Evolutionary conservation across 352 stramenopile species (phyloP), one percentile per base, ranked within the genome.

Genomic region (Phytophthora boehmeriae): DNA sequence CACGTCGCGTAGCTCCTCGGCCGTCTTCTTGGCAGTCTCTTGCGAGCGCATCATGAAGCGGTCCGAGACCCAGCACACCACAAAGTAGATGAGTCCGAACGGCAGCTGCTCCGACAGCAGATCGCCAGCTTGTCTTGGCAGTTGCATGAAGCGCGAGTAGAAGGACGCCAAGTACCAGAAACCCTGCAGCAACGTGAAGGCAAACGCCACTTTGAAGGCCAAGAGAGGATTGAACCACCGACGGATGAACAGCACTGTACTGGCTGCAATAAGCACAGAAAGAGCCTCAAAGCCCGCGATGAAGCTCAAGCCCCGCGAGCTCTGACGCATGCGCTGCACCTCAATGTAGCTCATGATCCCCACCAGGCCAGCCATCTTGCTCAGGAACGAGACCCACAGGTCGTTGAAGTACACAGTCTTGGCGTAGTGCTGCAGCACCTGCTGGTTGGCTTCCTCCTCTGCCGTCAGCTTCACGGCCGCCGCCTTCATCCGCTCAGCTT

Each of bases 371-470:
- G 79, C 74, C 66, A 92, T 85, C 55, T 92, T 94, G 71, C 75
- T 82, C 35, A 94, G 41, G 58, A 94, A 92, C n/a, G 78, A 84
- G 45, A 88, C 81, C 85, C 85, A 94, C 28, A 91, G 63, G 59
- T 90, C 81, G 57, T 94, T 94, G 59, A 94, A 94, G 73, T 92
- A 89, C 28, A 92, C 71, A 5, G 85, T 94, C 79, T 90, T 94
- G 53, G 76, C 78, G 59, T 90, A 90, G 60, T 94, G 85, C 20
- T 83, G 83, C 63, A 89, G 59, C 35, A 92, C 80, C 39, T 90
- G 68, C 61, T 91, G 80, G 54, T 90, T 83, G 9, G 83, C 56
- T 17, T 64, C 59, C 56, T 80, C 72, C 46, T 85, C 65, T 8
- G 42, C 54, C 36, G 50, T 62, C 22, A 59, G 55, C 53, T 66